phyloP scores from a whole-genome alignment of 2,329 filamentous ascomycete genomes.

The Cladosporium sp. region DNA sequence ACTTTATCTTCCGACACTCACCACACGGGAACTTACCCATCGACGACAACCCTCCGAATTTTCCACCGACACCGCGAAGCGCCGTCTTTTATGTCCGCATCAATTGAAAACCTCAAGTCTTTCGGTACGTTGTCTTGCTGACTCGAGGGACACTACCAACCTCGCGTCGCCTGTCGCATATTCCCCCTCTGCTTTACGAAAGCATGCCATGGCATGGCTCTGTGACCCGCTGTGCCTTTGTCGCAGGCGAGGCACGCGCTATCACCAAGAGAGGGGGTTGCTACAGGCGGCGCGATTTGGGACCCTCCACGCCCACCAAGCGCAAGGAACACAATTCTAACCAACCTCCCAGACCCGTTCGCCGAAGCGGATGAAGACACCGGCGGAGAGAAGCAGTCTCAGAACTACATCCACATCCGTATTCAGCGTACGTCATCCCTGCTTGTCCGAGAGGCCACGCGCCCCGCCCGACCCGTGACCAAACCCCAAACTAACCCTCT shows the following conservation, averaged over 20 bases:
- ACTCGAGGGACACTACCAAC: background rate
- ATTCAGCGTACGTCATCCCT: conserved; percentile 78
- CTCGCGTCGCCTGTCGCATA: too few relatives aligned
- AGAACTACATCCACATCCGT: conserved; percentile 99
- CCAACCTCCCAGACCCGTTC: conserved; percentile 78
- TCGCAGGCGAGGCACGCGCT: background rate
- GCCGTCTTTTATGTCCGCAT: conserved; percentile 69
- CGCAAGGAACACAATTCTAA: background rate
- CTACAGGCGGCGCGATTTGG: background rate
- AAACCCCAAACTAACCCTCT: background rate
- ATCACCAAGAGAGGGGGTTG: conserved; percentile 9
- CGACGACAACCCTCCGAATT: background rate
- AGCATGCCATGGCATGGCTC: too few relatives aligned
- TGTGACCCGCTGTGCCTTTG: background rate
- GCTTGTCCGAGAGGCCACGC: too few relatives aligned
- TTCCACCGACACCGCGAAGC: conserved; percentile 11
- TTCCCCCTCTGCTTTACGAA: background rate
- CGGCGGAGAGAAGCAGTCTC: conserved; percentile 89
- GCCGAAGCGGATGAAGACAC: conserved; percentile 99
- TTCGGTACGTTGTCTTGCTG: conserved; percentile 64
- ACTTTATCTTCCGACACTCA: background rate
- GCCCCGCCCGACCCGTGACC: background rate
- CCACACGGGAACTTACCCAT: conserved; percentile 4
- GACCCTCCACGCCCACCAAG: background rate
- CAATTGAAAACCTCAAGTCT: conserved; percentile 94